These are phyloP conservation scores for Arabidopsis thaliana DNA, from an alignment of 345 rosid species.

Conservation along the genomic window TAIR10.1 NC_003076.8:26816001-26816500, in stretches of 20 bases:
- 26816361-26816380: slow-evolving; percentile 94
- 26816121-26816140: slow-evolving; percentile 67
- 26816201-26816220: slow-evolving; percentile 80
- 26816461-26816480: slow-evolving; percentile 56
- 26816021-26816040: slow-evolving; percentile 69
- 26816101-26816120: slow-evolving; percentile 67
- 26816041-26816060: slow-evolving; percentile 60
- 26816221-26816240: slow-evolving; percentile 88
- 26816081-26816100: slow-evolving; percentile 57
- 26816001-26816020: slow-evolving; percentile 71
- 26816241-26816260: slow-evolving; percentile 76
- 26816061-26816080: slow-evolving; percentile 59
- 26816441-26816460: slow-evolving; percentile 72
- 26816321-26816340: slow-evolving; percentile 73
- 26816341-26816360: slow-evolving; percentile 87
- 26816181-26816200: slow-evolving; percentile 72
- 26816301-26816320: slow-evolving; percentile 62
- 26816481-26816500: slow-evolving; percentile 45
- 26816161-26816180: slow-evolving; percentile 64
- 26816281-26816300: slow-evolving; percentile 67
- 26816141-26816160: slow-evolving; percentile 74
- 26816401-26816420: slow-evolving; percentile 79
- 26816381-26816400: slow-evolving; percentile 75
- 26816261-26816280: slow-evolving; percentile 88
- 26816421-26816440: slow-evolving; percentile 84